Evolutionary conservation across 371 early-diverging fungal species (phyloP).

Genomic region (Conidiobolus coronatus): DNA sequence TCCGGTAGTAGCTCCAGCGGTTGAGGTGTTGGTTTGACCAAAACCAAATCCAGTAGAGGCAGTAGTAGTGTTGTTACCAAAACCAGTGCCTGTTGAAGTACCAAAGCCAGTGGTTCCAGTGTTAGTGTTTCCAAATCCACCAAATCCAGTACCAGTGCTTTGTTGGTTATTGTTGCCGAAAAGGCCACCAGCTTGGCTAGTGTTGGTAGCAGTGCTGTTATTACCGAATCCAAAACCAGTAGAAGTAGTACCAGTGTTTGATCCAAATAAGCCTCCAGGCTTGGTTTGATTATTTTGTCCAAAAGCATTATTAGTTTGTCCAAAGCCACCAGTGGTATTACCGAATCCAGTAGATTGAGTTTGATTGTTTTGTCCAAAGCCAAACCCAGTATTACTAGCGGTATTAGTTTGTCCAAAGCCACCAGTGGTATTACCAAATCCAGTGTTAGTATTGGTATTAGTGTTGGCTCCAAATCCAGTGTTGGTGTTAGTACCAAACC

Average conservation of each 20-base stretch:
- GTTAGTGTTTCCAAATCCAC: background rate
- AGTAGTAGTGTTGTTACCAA: background rate
- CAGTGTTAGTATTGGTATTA: background rate
- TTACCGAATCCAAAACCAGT: background rate
- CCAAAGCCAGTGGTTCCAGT: background rate
- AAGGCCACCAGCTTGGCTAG: background rate
- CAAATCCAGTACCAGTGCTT: background rate
- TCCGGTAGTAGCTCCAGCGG: background rate
- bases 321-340: background rate
- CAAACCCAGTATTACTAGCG: background rate
- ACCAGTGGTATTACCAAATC: background rate
- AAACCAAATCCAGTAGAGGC: background rate
- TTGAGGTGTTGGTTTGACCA: background rate
- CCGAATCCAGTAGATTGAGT: background rate
- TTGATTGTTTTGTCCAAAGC: background rate
- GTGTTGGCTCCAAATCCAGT: background rate
- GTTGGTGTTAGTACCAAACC: background rate
- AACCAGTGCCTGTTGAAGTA: background rate
- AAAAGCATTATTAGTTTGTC: no score
- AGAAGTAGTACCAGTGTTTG: background rate
- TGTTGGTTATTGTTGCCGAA: background rate
- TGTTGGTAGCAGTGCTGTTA: background rate
- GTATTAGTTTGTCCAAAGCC: no score
- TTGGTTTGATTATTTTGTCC: no score
- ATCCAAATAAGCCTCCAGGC: no score